Evolutionary conservation across 495 filamentous ascomycete genomes (phyloP), one percentile per base, ranked within the genome.

Genomic region (Daldinia concentrica): DNA sequence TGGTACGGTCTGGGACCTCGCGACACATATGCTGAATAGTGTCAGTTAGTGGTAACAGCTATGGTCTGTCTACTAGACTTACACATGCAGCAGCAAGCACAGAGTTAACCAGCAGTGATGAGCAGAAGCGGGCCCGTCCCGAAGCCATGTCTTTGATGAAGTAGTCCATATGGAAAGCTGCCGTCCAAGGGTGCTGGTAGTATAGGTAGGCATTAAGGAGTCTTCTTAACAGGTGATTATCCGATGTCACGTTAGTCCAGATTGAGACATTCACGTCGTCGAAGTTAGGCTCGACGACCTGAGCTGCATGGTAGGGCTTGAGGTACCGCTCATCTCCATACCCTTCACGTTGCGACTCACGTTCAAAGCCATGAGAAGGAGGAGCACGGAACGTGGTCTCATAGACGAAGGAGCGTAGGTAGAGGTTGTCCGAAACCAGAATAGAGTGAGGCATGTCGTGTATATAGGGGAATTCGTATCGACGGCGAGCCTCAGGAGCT

Each of bases 401-500:
- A 58, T 79, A 82, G 29, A 82, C 61, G 36, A 80, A 75, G n/a
- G 81, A 82, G 29, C 77, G 70, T 7, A 82, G 67, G 50, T 82
- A 82, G 22, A 74, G 76, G 29, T 82, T 82, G 54, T 76, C 75
- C 7, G 64, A 55, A 3, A 66, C 61, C 29, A 82, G 22, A 34
- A 75, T 79, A 1, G 66, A 64, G 11, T 52, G 17, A 3, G 81
- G 81, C 80, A 83, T 83, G 12, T 79, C 74, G 9, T 71, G 15
- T 24, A 72, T 58, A 61, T 80, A 82, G 7, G 81, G 81, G 54
- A 83, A 83, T 63, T 80, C 79, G 57, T 79, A 83, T 43, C 80
- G 79, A 37, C 69, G 78, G 1, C 78, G 70, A 32, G 78, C 62
- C 64, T 83, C 80, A 8, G 81, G 81, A 8, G 72, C 67, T 17